These are phyloP conservation scores for Aspergillus hiratsukae DNA, from an alignment of 2,329 filamentous ascomycete genomes.

Conservation along the genomic window DNA sequence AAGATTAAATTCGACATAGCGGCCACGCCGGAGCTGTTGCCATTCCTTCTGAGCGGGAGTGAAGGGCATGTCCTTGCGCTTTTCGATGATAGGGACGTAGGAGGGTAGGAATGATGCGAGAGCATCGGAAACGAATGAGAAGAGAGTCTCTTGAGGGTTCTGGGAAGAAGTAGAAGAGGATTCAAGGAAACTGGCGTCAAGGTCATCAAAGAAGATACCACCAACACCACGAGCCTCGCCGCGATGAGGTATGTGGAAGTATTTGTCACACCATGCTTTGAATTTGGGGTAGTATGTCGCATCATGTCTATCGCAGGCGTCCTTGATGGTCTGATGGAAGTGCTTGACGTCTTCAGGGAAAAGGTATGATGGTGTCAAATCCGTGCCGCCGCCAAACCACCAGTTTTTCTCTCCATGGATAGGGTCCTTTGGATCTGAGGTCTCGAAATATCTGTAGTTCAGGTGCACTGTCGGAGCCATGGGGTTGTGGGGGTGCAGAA, in stretches of 20 bases:
- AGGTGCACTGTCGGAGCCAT: conserved; percentile 97
- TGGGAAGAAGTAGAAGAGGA: conserved; percentile 50
- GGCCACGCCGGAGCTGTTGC: conserved; percentile 91
- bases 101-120: conserved; percentile 82
- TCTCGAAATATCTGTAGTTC: conserved; percentile 99
- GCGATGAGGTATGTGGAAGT: conserved; percentile 92
- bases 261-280: conserved; percentile 98
- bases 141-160: conserved; percentile 82
- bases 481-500: conserved; percentile 89
- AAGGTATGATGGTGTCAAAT: conserved; percentile 87
- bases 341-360: conserved; percentile 97
- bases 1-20: conserved; percentile 98
- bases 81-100: conserved; percentile 84
- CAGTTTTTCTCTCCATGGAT: conserved; percentile 65
- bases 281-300: conserved; percentile 87
- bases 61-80: conserved; percentile 86
- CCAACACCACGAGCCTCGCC: conserved; percentile 82
- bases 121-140: conserved; percentile 82
- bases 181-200: conserved; percentile 59
- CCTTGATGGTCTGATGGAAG: conserved; percentile 91
- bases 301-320: conserved; percentile 89
- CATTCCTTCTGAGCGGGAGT: conserved; percentile 84
- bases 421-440: conserved; percentile 74
- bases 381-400: conserved; percentile 97
- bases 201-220: conserved; percentile 97